Conservation (phyloP, 176 grass and related monocot species). For the Otatea glauca region DNA sequence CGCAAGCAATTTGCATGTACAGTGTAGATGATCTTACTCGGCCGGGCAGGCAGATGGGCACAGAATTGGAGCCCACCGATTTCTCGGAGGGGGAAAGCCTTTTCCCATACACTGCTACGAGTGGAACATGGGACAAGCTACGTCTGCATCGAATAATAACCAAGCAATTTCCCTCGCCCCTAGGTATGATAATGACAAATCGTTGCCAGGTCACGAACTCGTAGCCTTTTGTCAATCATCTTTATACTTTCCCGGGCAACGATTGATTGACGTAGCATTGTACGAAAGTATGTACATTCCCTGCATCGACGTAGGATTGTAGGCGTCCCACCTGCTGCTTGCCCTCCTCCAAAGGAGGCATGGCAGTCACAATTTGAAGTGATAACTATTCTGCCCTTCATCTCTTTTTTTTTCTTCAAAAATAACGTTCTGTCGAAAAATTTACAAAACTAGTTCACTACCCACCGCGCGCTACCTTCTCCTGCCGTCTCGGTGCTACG, state of each 20-base stretch:
- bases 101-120: neutral
- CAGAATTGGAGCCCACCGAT: neutral
- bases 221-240: conserved; percentile 53
- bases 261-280: neutral
- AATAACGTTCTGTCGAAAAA: too few species aligned
- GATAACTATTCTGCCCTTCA: too few species aligned
- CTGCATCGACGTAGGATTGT: neutral
- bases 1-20: neutral
- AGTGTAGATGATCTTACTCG: neutral
- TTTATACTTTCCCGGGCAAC: neutral
- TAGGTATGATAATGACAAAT: conserved; percentile 45
- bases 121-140: conserved; percentile 20
- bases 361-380: neutral
- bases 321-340: neutral
- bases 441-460: too few species aligned
- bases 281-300: too few species aligned
- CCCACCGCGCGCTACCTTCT: too few species aligned
- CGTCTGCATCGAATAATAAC: conserved; percentile 13
- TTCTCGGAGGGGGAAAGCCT: neutral
- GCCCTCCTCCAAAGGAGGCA: neutral
- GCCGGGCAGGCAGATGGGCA: neutral
- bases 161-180: conserved; percentile 20
- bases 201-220: neutral
- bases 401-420: too few species aligned
- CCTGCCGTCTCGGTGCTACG: too few species aligned